Evolutionary conservation across 306 rosid genomes (phyloP).

Genomic region (Echinosophora koreensis): DNA sequence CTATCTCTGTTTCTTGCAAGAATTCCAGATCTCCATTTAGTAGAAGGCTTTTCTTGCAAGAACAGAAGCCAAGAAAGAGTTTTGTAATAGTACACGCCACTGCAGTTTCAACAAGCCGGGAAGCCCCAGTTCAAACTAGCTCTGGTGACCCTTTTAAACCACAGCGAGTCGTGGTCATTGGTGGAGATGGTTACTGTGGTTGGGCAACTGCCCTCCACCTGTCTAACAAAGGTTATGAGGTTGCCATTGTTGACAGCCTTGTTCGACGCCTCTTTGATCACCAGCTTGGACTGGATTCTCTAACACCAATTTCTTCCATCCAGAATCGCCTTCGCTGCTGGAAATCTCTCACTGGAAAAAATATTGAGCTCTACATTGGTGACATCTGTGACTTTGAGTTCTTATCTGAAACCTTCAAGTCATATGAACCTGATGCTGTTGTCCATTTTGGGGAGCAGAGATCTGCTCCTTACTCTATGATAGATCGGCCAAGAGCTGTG

Average conservation of each 20-base stretch:
- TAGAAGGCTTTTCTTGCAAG: constrained; percentile 56
- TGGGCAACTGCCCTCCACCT: constrained; percentile 99
- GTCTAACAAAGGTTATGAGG: constrained; percentile 91
- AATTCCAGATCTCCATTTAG: constrained; percentile 55
- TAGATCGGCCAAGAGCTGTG: constrained; percentile 93
- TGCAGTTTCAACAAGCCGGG: constrained; percentile 63
- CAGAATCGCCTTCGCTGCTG: constrained; percentile 81
- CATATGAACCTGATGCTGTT: constrained; percentile 91
- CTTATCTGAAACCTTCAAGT: constrained; percentile 81
- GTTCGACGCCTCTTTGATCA: constrained; percentile 92
- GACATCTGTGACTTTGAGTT: constrained; percentile 96
- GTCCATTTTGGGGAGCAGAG: constrained; percentile 97
- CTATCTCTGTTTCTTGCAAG: constrained; percentile 48
- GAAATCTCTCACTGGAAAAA: constrained; percentile 87
- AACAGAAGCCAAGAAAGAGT: constrained; percentile 53
- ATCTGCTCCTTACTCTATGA: constrained; percentile 97
- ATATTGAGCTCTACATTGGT: constrained; percentile 82
- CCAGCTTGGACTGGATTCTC: constrained; percentile 87
- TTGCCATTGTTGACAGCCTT: constrained; percentile 91
- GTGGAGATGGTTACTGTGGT: constrained; percentile 99
- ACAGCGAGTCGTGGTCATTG: constrained; percentile 85
- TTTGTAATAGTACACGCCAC: constrained; percentile 55
- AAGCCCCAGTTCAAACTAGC: constrained; percentile 65
- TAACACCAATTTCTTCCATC: constrained; percentile 89
- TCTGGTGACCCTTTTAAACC: constrained; percentile 65